Base-by-base conservation (phyloP, 805 yeast genomes). In the Pichia manshurica region DNA sequence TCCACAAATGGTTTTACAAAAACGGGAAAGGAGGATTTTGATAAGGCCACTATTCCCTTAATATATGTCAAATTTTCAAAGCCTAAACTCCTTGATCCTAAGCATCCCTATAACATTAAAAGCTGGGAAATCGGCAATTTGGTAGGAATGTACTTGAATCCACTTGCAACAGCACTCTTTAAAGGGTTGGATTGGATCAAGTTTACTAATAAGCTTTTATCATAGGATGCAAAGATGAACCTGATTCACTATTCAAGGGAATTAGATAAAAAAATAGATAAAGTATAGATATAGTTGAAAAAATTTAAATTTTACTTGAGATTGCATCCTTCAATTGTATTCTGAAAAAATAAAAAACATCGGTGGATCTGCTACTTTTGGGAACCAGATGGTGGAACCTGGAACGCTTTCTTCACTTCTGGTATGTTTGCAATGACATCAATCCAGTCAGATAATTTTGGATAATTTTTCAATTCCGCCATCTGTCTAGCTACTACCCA, bases 1-100 rank as follows among this genome's bases (percentile, higher is more conserved):
- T 65, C 77, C 8, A 77, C 81, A 3, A 63, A 68, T 10, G 67
- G 70, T 0, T 62, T 77, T 44, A 75, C 83, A 0, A 58, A 65
- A 34, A 78, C 74, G 48, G 82, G 77, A 0, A 59, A 67, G 42
- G 57, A 57, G 7, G 74, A 72, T 44, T 64, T 77, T 50, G 75
- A 77, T 51, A 61, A 65, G n/a, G 62, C 74, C 33, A 54, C 62
- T 16, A 61, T 73, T 42, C 81, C 83, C 2, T 57, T 77, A 51
- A 63, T 77, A 3, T 74, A 69, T 53, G 58, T 71, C 3, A 69
- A 69, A 34, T 56, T 76, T 44, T 53, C 69, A 1, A 68, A 72
- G n/a, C 59, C 69, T 29, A 55, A 49, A n/a, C 32, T 52, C 8
- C 19, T 45, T 1, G 42, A 52, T 15, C 22, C 29, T 12, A 36